Base-by-base conservation (phyloP, 495 filamentous ascomycete species). In the Poronia punctata region DNA sequence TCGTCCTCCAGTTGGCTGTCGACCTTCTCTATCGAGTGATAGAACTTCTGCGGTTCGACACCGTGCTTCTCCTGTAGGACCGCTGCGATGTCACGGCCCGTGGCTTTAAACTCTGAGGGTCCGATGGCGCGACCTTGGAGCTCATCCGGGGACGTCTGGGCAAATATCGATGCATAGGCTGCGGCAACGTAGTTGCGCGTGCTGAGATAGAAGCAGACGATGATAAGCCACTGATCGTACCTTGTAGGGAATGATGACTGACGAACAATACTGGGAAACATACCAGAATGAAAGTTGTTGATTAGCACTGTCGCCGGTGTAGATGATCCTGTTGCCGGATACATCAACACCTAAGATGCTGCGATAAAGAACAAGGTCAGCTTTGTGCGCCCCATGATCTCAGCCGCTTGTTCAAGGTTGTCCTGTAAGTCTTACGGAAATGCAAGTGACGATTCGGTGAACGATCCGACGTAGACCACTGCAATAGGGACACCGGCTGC, bases 111-210 rank as follows among this genome's bases (percentile, higher is more conserved):
- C 30, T 56, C 53, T 8, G 38, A 42, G 31, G 53, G 10, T 7
- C 46, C 46, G 19, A 53, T 53, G 4, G 21, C 40, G n/a, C 46
- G 40, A 3, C 37, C 46, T 14, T 24, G 16, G 3, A 53, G 40
- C 20, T 48, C 36, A 7, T 40, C 39, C 9, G 44, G 43, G 18
- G 53, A 43, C 14, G 50, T 53, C 2, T 18, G 35, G 0, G 53
- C 46, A 7, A 56, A 56, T 30, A 53, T 53, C 14, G 43, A 53
- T 19, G 50, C 43, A 26, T 56, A 50, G 8, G 46, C 53, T 33
- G 39, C 43, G 16, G 49, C 50, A 4, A 56, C 47, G 12, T 53
- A 56, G 12, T 50, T 45, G 19, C 53, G 38, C 7, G 50, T 43
- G 16, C 51, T 51, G 32, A n/a, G n/a, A n/a, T n/a, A n/a, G n/a